Conservation (phyloP, 1,284 basidiomycete species). For the Ustilago shanxiensis region DNA sequence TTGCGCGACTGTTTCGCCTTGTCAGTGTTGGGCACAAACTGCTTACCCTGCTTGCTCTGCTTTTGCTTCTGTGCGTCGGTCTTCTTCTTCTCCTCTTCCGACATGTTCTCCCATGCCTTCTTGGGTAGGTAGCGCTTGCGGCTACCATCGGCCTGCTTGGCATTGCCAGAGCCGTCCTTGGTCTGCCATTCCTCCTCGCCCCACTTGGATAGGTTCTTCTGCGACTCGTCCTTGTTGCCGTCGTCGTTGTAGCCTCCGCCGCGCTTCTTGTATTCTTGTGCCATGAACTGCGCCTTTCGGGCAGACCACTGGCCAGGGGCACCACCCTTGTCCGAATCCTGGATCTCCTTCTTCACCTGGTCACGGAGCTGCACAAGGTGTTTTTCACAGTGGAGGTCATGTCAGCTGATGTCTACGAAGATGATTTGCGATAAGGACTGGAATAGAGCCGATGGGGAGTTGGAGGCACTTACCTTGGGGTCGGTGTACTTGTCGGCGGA, state of each 20-base stretch:
- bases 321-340: constrained; percentile 46
- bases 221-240: constrained; percentile 45
- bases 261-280: constrained; percentile 48
- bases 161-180: constrained; percentile 44
- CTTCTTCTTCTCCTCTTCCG: constrained; percentile 46
- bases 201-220: constrained; percentile 45
- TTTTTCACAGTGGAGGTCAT: background rate
- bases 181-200: constrained; percentile 51
- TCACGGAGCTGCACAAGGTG: constrained; percentile 25
- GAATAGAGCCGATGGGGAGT: background rate
- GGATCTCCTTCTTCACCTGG: constrained; percentile 44
- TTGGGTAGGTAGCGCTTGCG: constrained; percentile 48
- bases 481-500: constrained; percentile 53
- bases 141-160: constrained; percentile 43
- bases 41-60: constrained; percentile 39
- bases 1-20: constrained; percentile 39
- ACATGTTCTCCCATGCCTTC: constrained; percentile 55
- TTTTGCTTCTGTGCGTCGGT: constrained; percentile 46
- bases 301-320: constrained; percentile 49
- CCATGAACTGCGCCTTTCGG: constrained; percentile 47
- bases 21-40: constrained; percentile 38
- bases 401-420: background rate
- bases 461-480: constrained; percentile 33
- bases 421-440: background rate
- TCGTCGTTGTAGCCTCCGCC: constrained; percentile 46